A percentile compares a stretch with the other conserved stretches of the same genome.
These are phyloP conservation scores for Xerocomus spinulosus DNA, from an alignment of 768 basidiomycete species.

Conservation along the genomic window DNA sequence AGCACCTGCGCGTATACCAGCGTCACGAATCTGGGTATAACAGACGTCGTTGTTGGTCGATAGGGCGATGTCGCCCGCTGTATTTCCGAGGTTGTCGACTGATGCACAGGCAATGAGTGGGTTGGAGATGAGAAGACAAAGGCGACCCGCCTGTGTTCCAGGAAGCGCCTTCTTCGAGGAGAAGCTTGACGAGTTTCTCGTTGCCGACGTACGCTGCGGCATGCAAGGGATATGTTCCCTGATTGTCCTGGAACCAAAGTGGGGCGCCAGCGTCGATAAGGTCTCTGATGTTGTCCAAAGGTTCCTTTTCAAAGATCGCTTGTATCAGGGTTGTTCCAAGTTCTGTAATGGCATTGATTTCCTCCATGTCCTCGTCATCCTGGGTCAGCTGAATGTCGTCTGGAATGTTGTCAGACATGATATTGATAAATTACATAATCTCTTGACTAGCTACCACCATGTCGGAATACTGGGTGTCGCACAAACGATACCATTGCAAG, in stretches of 20 bases:
- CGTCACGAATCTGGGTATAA: conserved; percentile 81
- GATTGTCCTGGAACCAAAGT: conserved; percentile 85
- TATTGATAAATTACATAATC: conserved; percentile 21
- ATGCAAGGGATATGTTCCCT: conserved; percentile 81
- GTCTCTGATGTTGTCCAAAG: conserved; percentile 40
- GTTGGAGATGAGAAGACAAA: background rate
- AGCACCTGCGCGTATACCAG: conserved; percentile 86
- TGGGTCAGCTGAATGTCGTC: conserved; percentile 15
- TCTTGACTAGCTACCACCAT: conserved; percentile 36
- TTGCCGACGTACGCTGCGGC: conserved; percentile 78
- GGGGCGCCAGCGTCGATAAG: conserved; percentile 68
- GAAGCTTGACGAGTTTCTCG: conserved; percentile 52
- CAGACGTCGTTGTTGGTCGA: conserved; percentile 75
- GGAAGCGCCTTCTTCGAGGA: conserved; percentile 78
- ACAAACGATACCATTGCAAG: conserved; percentile 92
- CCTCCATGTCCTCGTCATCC: conserved; percentile 30
- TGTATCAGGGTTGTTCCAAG: conserved; percentile 59
- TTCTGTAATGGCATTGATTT: conserved; percentile 43
- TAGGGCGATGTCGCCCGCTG: conserved; percentile 86
- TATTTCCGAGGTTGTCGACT: conserved; percentile 78
- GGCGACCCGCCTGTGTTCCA: conserved; percentile 77
- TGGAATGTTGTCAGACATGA: conserved; percentile 13
- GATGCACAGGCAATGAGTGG: background rate
- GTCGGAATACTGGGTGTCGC: conserved; percentile 92
- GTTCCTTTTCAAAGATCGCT: conserved; percentile 48